These are phyloP conservation scores for Caryocar brasiliense DNA, from an alignment of 441 rosid species.

Conservation along the genomic window DNA sequence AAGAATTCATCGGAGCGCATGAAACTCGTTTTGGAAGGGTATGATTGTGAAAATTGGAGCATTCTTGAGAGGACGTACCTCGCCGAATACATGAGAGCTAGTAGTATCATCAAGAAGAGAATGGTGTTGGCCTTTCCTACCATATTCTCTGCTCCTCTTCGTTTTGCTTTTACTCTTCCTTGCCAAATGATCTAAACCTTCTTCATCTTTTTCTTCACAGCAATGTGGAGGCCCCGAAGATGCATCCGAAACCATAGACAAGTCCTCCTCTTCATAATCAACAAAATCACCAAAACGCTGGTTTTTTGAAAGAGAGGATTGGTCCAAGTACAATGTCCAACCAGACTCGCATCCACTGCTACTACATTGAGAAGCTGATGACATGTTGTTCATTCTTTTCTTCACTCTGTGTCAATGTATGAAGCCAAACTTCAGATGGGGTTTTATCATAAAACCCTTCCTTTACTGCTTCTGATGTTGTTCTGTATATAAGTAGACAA, in stretches of 20 bases:
- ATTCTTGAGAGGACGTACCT: slow-evolving; percentile 24
- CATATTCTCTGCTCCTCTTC: slow-evolving; percentile 21
- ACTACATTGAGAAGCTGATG: slow-evolving; percentile 45
- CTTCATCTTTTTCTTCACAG: slow-evolving; percentile 20
- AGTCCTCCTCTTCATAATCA: slow-evolving; percentile 35
- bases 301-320: slow-evolving; percentile 35
- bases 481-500: slow-evolving; percentile 14
- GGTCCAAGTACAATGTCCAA: slow-evolving; percentile 72
- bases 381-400: slow-evolving; percentile 33
- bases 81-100: slow-evolving; percentile 37
- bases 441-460: not conserved
- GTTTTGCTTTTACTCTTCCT: slow-evolving; percentile 22
- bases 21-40: no score
- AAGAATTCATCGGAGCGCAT: no score
- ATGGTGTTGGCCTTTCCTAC: slow-evolving; percentile 24
- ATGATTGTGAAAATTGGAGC: no score
- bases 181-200: slow-evolving; percentile 1
- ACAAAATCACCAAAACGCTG: slow-evolving; percentile 13
- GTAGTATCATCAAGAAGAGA: slow-evolving; percentile 60
- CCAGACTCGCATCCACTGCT: slow-evolving; percentile 69
- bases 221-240: slow-evolving; percentile 56
- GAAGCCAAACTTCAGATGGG: slow-evolving; percentile 3
- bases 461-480: not conserved
- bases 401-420: slow-evolving; percentile 2
- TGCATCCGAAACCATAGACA: slow-evolving; percentile 74